Conservation (phyloP, 352 stramenopile species). For the Thalassiosira exigua region DNA sequence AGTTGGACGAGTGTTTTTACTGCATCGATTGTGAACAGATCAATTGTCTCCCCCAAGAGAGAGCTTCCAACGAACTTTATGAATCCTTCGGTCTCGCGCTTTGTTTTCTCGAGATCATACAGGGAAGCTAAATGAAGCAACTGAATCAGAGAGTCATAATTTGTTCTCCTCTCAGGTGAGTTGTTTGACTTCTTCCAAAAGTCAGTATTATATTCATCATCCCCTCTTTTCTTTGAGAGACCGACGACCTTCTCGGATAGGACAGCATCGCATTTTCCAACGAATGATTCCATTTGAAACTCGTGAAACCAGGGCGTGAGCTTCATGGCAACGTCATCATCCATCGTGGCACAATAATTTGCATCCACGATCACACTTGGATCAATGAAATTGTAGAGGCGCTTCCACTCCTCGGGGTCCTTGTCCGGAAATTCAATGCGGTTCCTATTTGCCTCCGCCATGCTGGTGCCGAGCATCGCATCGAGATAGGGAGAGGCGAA, state of each 20-base stretch:
- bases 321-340: constrained; percentile 14
- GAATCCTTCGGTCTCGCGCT: constrained; percentile 3
- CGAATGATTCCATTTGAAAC: constrained; percentile 25
- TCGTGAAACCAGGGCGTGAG: constrained; percentile 39
- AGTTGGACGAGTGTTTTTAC: background rate
- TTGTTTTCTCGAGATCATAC: constrained; percentile 13
- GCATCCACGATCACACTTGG: constrained; percentile 2
- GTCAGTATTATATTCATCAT: background rate
- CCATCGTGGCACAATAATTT: background rate
- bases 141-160: background rate
- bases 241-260: background rate
- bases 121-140: constrained; percentile 2
- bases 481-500: constrained; percentile 34
- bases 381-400: constrained; percentile 40
- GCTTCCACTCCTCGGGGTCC: constrained; percentile 39
- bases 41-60: background rate
- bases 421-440: constrained; percentile 36
- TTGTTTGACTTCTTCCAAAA: background rate
- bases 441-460: constrained; percentile 9
- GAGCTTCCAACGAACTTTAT: too few relatives aligned
- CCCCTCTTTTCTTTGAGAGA: background rate
- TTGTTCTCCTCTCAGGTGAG: background rate
- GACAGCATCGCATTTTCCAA: constrained; percentile 20
- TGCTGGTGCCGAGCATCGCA: constrained; percentile 22
- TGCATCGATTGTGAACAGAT: background rate